These are phyloP conservation scores for Leptographium wingfieldii DNA, from an alignment of 2,329 filamentous ascomycete genomes.

Conservation along the genomic window DNA sequence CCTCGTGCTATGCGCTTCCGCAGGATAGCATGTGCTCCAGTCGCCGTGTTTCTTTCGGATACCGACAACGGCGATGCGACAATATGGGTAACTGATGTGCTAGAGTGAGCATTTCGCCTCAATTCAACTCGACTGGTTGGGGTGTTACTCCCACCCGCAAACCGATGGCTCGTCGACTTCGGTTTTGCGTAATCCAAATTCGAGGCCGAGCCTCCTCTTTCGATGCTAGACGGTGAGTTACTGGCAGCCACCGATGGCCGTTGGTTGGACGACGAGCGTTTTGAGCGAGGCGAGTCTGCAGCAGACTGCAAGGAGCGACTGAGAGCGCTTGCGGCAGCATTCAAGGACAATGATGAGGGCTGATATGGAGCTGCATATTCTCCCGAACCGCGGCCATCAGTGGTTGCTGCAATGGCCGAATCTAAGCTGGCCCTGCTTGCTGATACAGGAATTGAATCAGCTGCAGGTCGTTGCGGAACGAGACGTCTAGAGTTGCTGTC, in stretches of 20 bases:
- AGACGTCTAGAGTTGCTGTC: slow-evolving; percentile 42
- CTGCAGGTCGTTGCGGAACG: slow-evolving; percentile 20
- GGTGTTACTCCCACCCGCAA: not conserved
- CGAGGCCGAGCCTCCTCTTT: not conserved
- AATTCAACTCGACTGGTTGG: slow-evolving; percentile 4
- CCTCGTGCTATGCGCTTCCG: not conserved
- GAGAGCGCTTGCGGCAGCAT: slow-evolving; percentile 43
- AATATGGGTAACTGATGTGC: not conserved
- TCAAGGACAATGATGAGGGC: slow-evolving; percentile 35
- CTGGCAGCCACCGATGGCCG: not conserved
- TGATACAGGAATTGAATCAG: slow-evolving; percentile 20
- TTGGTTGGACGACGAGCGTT: slow-evolving; percentile 7
- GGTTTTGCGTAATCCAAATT: not conserved
- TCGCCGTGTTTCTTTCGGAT: not conserved
- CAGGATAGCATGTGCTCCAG: not conserved
- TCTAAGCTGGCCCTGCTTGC: slow-evolving; percentile 16
- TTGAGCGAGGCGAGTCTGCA: not conserved
- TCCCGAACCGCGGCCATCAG: slow-evolving; percentile 23
- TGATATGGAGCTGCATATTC: slow-evolving; percentile 20
- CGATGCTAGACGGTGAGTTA: not conserved
- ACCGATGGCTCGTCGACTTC: not conserved
- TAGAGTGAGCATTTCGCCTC: slow-evolving; percentile 9
- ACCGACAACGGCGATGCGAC: not conserved
- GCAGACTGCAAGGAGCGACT: slow-evolving; percentile 9
- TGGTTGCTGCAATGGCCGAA: slow-evolving; percentile 4